Conservation (phyloP, 352 stramenopile species). For the Globisporangium spinosum region DNA sequence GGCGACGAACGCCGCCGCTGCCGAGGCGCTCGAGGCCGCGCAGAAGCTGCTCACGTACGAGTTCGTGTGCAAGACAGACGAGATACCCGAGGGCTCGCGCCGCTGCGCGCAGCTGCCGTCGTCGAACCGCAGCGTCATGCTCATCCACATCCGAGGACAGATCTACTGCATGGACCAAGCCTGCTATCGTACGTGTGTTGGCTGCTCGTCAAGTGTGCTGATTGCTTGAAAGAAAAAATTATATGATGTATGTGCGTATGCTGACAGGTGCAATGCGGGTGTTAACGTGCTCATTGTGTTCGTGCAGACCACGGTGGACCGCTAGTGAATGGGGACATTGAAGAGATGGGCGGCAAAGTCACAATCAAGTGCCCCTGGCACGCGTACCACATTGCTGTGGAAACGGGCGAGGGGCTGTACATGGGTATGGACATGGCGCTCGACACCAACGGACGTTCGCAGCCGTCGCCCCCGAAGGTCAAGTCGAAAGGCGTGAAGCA, state of each 20-base stretch:
- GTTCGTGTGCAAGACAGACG: constrained; percentile 61
- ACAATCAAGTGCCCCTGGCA: constrained; percentile 87
- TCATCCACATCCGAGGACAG: constrained; percentile 53
- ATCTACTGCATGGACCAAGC: constrained; percentile 86
- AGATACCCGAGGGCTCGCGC: constrained; percentile 50
- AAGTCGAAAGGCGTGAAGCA: constrained; percentile 87
- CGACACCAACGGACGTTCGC: constrained; percentile 38
- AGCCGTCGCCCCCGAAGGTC: constrained; percentile 47
- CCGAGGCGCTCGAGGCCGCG: constrained; percentile 20
- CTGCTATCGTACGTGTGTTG: constrained; percentile 65
- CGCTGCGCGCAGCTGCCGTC: constrained; percentile 56
- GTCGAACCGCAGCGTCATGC: constrained; percentile 68
- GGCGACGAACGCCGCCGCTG: constrained; percentile 2
- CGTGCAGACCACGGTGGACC: constrained; percentile 72
- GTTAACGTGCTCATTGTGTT: not conserved
- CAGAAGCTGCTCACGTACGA: constrained; percentile 50
- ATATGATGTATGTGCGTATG: not conserved
- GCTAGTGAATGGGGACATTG: constrained; percentile 77
- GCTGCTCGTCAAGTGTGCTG: not conserved
- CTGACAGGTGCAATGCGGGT: not conserved
- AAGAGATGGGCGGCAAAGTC: constrained; percentile 73
- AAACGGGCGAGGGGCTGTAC: constrained; percentile 82
- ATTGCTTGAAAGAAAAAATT: not conserved
- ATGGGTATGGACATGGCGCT: constrained; percentile 78
- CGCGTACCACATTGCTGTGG: constrained; percentile 79